A percentile compares a stretch with the other conserved stretches of the same genome.
phyloP scores from a whole-genome alignment of 331 rosid genomes.

The Pyrus hybrid region DNA sequence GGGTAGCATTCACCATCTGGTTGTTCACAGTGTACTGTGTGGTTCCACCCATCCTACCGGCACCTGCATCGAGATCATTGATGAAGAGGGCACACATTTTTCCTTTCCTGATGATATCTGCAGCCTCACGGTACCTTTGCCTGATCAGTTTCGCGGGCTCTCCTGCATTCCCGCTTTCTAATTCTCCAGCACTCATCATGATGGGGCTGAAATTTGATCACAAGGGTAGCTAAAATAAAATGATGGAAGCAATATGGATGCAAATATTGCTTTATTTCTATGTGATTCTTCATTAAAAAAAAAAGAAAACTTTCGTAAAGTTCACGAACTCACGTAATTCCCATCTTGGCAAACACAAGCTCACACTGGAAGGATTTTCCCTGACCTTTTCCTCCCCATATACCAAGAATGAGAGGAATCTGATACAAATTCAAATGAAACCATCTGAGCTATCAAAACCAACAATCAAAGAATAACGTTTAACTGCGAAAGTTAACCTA shows the following conservation, averaged over 20 bases:
- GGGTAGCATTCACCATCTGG: constrained; percentile 60
- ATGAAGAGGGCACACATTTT: constrained; percentile 47
- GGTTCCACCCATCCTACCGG: constrained; percentile 52
- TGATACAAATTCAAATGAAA: neutral
- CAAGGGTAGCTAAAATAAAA: neutral
- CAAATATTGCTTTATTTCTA: neutral
- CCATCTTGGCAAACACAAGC: constrained; percentile 60
- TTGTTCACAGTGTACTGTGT: constrained; percentile 57
- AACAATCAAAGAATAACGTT: neutral
- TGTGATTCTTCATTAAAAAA: neutral
- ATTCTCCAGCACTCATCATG: constrained; percentile 58
- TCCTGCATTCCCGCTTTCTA: constrained; percentile 53
- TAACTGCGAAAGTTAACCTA: neutral
- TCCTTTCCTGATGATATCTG: constrained; percentile 40
- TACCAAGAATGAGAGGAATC: constrained; percentile 48
- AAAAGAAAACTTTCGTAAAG: neutral
- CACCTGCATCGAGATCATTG: constrained; percentile 63
- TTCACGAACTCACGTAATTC: constrained; percentile 37
- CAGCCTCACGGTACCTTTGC: constrained; percentile 41
- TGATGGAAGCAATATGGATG: neutral
- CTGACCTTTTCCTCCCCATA: constrained; percentile 58
- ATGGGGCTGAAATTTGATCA: constrained; percentile 36
- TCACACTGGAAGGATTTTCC: constrained; percentile 58
- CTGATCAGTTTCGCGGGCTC: constrained; percentile 48
- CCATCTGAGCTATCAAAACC: constrained; percentile 12